Evolutionary conservation across 176 grass and related monocot genomes (phyloP).

Genomic region (Oryza coarctata): DNA sequence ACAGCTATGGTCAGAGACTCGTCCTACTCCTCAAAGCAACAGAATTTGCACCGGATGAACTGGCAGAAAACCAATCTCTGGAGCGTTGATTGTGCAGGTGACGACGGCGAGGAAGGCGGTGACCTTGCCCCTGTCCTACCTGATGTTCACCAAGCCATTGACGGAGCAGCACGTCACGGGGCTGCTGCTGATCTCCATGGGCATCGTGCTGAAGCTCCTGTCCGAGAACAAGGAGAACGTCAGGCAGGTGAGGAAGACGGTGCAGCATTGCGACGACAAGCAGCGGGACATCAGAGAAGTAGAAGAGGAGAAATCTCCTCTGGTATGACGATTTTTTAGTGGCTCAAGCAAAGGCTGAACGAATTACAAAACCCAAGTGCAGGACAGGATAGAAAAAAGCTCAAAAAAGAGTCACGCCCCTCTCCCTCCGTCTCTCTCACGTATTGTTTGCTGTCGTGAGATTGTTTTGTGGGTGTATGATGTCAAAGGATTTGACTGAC

Average conservation of each 20-base stretch:
- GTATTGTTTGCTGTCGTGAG: neutral
- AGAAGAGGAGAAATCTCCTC: conserved; percentile 41
- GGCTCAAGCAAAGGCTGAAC: neutral
- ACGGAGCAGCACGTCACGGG: conserved; percentile 79
- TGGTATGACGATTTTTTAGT: conserved; percentile 40
- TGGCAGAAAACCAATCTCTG: neutral
- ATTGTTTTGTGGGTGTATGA: neutral
- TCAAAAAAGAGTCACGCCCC: neutral
- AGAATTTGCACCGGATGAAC: neutral
- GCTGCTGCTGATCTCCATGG: conserved; percentile 80
- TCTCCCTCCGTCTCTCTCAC: neutral
- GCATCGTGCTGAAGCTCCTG: conserved; percentile 78
- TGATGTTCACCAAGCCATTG: conserved; percentile 95
- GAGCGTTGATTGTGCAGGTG: conserved; percentile 31
- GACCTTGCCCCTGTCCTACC: conserved; percentile 81
- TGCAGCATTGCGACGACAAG: conserved; percentile 17
- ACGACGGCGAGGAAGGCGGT: conserved; percentile 87
- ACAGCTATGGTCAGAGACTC: conserved; percentile 58
- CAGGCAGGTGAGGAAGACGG: conserved; percentile 10
- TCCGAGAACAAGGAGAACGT: conserved; percentile 56
- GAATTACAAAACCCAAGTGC: neutral
- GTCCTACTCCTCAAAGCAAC: neutral
- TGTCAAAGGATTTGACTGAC: neutral
- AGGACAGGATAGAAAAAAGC: neutral
- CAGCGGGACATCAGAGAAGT: conserved; percentile 3